Conservation (phyloP, 306 rosid species). For the apple (Malus domestica) region ASM211411v1 NC_041801.1:16499501-16500000, state of each 20-base stretch:
- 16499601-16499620: neutral
- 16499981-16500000: slow-evolving; percentile 71
- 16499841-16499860: slow-evolving; percentile 48
- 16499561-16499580: no score
- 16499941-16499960: slow-evolving; percentile 55
- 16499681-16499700: slow-evolving; percentile 79
- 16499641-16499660: neutral
- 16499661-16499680: neutral
- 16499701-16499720: slow-evolving; percentile 83
- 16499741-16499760: slow-evolving; percentile 77
- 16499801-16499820: slow-evolving; percentile 69
- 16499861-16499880: slow-evolving; percentile 69
- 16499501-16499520: no score
- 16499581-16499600: no score
- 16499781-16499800: slow-evolving; percentile 62
- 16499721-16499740: slow-evolving; percentile 69
- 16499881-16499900: slow-evolving; percentile 52
- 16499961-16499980: slow-evolving; percentile 42
- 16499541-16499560: no score
- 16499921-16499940: slow-evolving; percentile 54
- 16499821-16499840: slow-evolving; percentile 49
- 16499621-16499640: neutral
- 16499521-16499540: no score
- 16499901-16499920: slow-evolving; percentile 60
- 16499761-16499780: slow-evolving; percentile 80